Base-by-base conservation (phyloP, 225 moss, liverwort and hornwort genomes). In the Anthoceros angustus region DNA sequence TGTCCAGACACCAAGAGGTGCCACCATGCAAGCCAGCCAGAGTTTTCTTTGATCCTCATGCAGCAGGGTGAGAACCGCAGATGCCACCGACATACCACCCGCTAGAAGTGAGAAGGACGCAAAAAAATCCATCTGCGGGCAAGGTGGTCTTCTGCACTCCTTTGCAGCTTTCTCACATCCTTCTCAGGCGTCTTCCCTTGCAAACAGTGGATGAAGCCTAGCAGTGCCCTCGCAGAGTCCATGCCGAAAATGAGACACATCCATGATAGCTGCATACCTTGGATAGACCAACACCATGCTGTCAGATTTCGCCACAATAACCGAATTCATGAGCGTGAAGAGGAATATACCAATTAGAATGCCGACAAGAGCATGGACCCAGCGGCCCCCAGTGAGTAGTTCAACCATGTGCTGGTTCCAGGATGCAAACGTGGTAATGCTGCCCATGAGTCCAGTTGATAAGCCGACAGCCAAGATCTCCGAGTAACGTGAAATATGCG, bases 361-460 rank as follows among this genome's bases (percentile, higher is more conserved):
- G 39, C 89, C 89, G 65, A 79, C 66, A 7, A 98, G 42, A 39
- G 88, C 84, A 64, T 67, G 77, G 67, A 81, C 77, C 88, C 89
- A 87, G 10, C 73, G 66, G 45, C 85, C 86, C 8, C 67, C 73
- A 20, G 85, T 86, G 67, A 87, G 74, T 62, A 87, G 70, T 61
- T 70, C 69, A 64, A 98, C 63, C 67, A 84, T 80, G 62, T 80
- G 71, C 76, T 92, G 87, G 69, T 85, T 84, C 98, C 91, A 92
- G 15, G 87, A 77, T 61, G 87, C 86, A 72, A 87, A 98, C 1
- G 92, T 98, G 6, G 98, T 98, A 43, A 98, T 92, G 70, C 92
- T 88, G 71, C 98, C 98, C 98, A 98, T 92, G 42, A 98, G 86
- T 32, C 98, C 98, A 49, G 98, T 92, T 25, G 98, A 87, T 67